Base-by-base conservation (phyloP, 179 eudicot genomes). In the Patellifolia procumbens region DNA sequence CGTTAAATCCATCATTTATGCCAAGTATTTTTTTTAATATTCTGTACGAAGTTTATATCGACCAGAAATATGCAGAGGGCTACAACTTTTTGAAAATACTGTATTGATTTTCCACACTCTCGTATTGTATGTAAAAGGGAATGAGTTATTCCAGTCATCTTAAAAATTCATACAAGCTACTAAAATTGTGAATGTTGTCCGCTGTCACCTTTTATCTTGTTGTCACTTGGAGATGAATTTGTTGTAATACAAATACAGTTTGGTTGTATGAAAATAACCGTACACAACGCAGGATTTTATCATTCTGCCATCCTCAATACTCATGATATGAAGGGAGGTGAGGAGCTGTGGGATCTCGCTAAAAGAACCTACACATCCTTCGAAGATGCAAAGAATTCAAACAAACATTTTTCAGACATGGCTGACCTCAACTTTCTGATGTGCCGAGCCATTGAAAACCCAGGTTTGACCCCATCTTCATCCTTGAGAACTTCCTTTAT, bases 381-480 rank as follows among this genome's bases (percentile, higher is more conserved):
- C 45, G 65, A 37, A 15, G 87, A 83, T 55, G 85, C 94, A 19
- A 91, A 88, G 84, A 81, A 83, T 60, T 79, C 84, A 55, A 84
- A 93, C 77, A 91, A 91, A 82, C 98, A 93, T 71, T 93, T 93
- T 81, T 61, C 93, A 0, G 97, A 91, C 88, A 91, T 93, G 93
- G 89, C 91, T 1, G 98, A 90, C 79, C 85, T 91, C 55, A 93
- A 91, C 85, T 93, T 88, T 73, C 89, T 93, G 39, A 93, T 93
- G 97, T 87, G 97, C 81, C 87, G 80, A 82, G 98, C 94, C 79
- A 90, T 93, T 58, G 97, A 93, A 9, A 93, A 93, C 78, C 98
- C 98, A 12, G 85, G 91, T 69, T 83, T 93, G 78, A 93, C 98
- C 34, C 98, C 98, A 15, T 90, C 92, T 0, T 81, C 91, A 2